Conservation (phyloP, 306 rosid genomes). For the Dryas octopetala region DNA sequence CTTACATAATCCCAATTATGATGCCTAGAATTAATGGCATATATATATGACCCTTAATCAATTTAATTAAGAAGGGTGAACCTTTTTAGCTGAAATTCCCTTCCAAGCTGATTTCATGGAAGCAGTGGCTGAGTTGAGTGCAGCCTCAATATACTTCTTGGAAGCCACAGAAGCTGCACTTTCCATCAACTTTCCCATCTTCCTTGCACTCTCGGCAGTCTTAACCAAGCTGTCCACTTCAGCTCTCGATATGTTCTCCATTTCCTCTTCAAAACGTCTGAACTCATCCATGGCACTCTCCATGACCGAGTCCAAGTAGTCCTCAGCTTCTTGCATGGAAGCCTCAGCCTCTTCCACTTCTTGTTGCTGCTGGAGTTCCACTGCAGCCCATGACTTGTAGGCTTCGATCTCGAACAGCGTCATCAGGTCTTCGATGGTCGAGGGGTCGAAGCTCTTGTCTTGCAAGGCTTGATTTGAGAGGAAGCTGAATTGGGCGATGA, state of each 20-base stretch:
- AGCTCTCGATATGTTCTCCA: conserved; percentile 45
- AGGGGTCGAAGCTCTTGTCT: conserved; percentile 83
- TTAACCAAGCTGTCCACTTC: conserved; percentile 49
- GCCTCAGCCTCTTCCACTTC: conserved; percentile 62
- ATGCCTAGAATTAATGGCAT: too few species aligned
- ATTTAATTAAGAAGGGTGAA: too few species aligned
- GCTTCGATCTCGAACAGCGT: conserved; percentile 92
- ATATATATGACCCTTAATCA: too few species aligned
- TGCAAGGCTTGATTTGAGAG: conserved; percentile 67
- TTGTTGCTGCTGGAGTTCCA: conserved; percentile 54
- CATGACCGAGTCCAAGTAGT: conserved; percentile 72
- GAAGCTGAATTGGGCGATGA: conserved; percentile 63
- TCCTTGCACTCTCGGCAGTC: conserved; percentile 63
- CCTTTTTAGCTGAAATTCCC: conserved; percentile 60
- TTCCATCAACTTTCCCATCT: conserved; percentile 73
- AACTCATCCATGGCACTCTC: conserved; percentile 89
- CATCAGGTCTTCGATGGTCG: conserved; percentile 71
- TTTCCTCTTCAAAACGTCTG: conserved; percentile 61
- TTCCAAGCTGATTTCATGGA: conserved; percentile 93
- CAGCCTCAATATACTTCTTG: conserved; percentile 72
- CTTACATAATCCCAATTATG: too few species aligned
- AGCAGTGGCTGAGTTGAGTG: conserved; percentile 71
- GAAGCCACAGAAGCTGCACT: conserved; percentile 70
- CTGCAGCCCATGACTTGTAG: conserved; percentile 87
- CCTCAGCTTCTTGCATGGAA: conserved; percentile 57